phyloP scores from a whole-genome alignment of 345 rosid species.

The Camelina laxa region DNA sequence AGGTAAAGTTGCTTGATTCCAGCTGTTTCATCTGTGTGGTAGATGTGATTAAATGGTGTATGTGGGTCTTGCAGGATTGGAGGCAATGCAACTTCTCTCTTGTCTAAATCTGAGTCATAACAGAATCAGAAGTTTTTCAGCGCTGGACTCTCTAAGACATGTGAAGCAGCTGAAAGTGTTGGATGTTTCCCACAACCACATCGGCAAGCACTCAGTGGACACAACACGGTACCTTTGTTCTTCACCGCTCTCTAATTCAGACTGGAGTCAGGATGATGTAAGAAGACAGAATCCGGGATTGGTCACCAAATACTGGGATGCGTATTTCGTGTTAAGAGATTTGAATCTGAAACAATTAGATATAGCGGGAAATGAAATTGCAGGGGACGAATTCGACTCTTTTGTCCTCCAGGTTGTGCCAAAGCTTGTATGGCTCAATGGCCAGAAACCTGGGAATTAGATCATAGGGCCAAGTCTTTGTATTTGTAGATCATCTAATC shows the following conservation, averaged over 20 bases:
- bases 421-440: conserved; percentile 70
- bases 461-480: conserved; percentile 21
- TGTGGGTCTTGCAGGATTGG: conserved; percentile 56
- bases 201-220: conserved; percentile 86
- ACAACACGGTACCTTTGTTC: conserved; percentile 70
- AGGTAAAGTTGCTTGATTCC: conserved; percentile 53
- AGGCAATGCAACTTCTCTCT: conserved; percentile 80
- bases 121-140: conserved; percentile 67
- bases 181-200: conserved; percentile 82
- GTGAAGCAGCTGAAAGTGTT: conserved; percentile 67
- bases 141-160: conserved; percentile 72
- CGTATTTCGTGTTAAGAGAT: conserved; percentile 59
- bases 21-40: conserved; percentile 12
- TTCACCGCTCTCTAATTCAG: conserved; percentile 77
- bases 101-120: conserved; percentile 75
- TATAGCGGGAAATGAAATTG: conserved; percentile 63
- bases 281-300: conserved; percentile 24
- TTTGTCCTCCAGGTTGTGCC: conserved; percentile 67
- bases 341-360: conserved; percentile 70
- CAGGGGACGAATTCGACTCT: conserved; percentile 59
- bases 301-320: conserved; percentile 67
- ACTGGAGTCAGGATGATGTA: conserved; percentile 50
- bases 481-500: conserved; percentile 22
- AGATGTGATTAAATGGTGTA: conserved; percentile 20
- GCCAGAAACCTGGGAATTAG: conserved; percentile 42